Base-by-base conservation (phyloP, 1,284 basidiomycete genomes). In the Austroboletus niveus region DNA sequence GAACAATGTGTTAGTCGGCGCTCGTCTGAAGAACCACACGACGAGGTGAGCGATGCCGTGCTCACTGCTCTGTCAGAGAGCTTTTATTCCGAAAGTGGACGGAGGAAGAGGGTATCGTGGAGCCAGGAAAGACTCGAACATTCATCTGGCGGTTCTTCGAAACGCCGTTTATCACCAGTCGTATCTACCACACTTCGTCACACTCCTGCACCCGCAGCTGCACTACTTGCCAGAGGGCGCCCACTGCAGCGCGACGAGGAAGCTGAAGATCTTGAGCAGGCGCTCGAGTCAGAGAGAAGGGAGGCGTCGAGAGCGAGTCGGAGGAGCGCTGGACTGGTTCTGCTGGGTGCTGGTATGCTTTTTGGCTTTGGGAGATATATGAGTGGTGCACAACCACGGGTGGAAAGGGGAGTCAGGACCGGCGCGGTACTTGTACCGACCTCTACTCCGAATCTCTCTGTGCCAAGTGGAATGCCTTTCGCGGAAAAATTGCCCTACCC, bases 261-360 rank as follows among this genome's bases (percentile, higher is more conserved):
- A 32, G 34, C 44, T n/a, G 54, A 56, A 20, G 52, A 46, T 20
- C n/a, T 47, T 55, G 71, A 65, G 35, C 61, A 62, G 8, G 60
- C 62, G 48, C 66, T 68, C 55, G 54, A 54, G 59, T 60, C 57
- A 38, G 59, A 54, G 49, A 60, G 53, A 20, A 63, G 75, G 42
- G 70, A 73, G 34, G 74, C 72, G 53, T 86, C 87, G 4, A 75
- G 81, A 51, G 80, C 83, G 3, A 83, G 80, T 58, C 77, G 79
- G 48, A 79, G 81, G 51, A 79, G 83, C 38, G 82, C 84, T 15
- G 80, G 79, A 2, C 81, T 92, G 74, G 80, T 92, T 20, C 87
- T 92, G 59, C 71, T 92, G 42, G 79, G 85, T 14, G 74, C 78
- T 8, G 89, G 87, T 73, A 77, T 81, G 8, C 69, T 92, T 49